A percentile compares a stretch with the other conserved stretches of the same genome.
These are phyloP conservation scores for Ichthyophthirius multifiliis DNA, from an alignment of 169 alveolate genomes.

Conservation along the genomic window DNA sequence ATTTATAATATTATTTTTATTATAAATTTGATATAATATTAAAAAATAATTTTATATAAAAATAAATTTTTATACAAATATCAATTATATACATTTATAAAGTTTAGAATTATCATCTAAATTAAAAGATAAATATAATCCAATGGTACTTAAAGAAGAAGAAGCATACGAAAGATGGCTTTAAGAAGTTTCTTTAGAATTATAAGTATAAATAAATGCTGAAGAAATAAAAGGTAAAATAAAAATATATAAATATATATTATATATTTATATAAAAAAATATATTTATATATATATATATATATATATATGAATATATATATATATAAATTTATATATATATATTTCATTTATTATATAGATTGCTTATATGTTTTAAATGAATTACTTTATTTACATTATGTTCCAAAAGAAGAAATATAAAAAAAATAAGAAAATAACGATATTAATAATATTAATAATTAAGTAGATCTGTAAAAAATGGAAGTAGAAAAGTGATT, in stretches of 20 bases:
- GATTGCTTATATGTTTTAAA: neutral
- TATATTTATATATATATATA: no score
- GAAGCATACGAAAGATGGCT: slow-evolving; percentile 8
- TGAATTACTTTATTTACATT: neutral
- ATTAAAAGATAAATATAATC: neutral
- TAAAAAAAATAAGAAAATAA: neutral
- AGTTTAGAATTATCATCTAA: neutral
- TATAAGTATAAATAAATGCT: neutral
- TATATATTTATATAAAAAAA: neutral
- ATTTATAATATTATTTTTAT: no score
- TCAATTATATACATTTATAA: no score
- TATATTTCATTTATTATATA: neutral
- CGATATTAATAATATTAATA: no score
- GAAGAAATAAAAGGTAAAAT: slow-evolving; percentile 1
- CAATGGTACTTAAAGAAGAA: neutral
- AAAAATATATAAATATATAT: no score
- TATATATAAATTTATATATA: neutral
- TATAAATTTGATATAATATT: neutral
- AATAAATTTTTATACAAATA: neutral
- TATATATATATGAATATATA: neutral
- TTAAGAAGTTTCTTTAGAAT: neutral
- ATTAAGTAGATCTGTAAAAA: no score
- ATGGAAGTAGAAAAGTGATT: no score
- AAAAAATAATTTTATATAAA: neutral
- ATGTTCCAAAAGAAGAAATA: neutral